Conservation (phyloP, 139 green algal species). For the Prasinococcaceae sp. region DNA sequence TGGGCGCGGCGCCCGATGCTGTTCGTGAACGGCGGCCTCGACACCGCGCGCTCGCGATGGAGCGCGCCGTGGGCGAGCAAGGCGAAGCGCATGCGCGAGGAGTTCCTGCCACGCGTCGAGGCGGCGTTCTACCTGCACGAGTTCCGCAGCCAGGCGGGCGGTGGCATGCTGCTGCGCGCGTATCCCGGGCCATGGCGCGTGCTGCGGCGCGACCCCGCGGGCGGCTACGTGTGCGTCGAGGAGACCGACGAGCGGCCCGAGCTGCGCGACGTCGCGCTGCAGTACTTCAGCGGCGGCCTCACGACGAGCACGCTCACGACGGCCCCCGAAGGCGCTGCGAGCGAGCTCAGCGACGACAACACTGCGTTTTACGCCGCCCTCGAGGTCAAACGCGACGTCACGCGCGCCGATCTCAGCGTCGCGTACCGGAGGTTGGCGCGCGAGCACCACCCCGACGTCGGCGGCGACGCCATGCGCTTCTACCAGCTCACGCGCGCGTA, state of each 20-base stretch:
- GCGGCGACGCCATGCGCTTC: neutral
- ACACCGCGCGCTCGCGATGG: neutral
- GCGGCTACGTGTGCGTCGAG: neutral
- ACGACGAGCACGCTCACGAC: neutral
- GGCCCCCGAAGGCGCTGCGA: neutral
- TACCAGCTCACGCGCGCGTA: neutral
- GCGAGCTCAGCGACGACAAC: neutral
- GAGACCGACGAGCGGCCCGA: neutral
- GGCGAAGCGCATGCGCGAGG: conserved; percentile 2
- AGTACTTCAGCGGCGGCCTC: neutral
- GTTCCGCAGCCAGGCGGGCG: neutral
- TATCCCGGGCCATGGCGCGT: neutral
- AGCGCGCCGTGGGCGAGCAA: neutral
- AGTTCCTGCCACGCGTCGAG: conserved; percentile 6
- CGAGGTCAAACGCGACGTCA: neutral
- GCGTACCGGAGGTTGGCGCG: neutral
- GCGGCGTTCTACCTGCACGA: conserved; percentile 11
- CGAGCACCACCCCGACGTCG: neutral
- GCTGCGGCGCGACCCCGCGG: neutral
- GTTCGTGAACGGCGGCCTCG: conserved; percentile 11
- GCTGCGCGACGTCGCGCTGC: neutral
- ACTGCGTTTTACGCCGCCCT: neutral
- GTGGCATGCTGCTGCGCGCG: neutral
- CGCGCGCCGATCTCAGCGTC: neutral
- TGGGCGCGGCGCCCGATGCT: conserved; percentile 1